phyloP scores from a whole-genome alignment of 306 rosid genomes.

The Elaeagnus macrophylla region DNA sequence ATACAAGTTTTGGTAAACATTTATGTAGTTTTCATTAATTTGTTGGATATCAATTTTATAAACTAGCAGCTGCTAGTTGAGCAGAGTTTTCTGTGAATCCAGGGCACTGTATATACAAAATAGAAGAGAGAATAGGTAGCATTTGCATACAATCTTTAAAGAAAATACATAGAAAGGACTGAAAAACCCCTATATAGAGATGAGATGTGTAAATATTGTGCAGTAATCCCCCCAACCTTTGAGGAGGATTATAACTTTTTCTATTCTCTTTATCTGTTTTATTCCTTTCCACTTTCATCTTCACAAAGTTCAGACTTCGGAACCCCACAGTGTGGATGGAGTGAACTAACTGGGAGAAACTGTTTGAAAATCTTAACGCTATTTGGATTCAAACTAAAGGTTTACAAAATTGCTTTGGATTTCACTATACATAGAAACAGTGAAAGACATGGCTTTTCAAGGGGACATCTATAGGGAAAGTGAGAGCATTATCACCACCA shows the following conservation, averaged over 20 bases:
- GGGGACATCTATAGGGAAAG: conserved; percentile 14
- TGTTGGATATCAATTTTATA: conserved; percentile 42
- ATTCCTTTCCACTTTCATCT: background rate
- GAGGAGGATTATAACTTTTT: background rate
- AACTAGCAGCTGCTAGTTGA: conserved; percentile 39
- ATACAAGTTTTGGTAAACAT: conserved; percentile 26
- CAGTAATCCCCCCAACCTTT: conserved; percentile 10
- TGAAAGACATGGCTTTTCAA: conserved; percentile 9
- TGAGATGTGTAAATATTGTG: conserved; percentile 18
- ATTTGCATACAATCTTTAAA: conserved; percentile 45
- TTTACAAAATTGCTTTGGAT: conserved; percentile 1
- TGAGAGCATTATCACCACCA: conserved; percentile 24
- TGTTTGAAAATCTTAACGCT: background rate
- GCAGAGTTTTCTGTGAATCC: conserved; percentile 31
- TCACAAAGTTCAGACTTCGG: background rate
- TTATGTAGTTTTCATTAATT: conserved; percentile 34
- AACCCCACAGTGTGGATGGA: background rate
- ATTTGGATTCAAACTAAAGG: background rate
- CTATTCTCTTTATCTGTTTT: background rate
- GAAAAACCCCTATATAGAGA: conserved; percentile 22
- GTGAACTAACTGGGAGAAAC: background rate
- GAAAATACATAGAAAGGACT: conserved; percentile 31
- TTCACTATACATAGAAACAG: conserved; percentile 10
- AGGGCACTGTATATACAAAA: conserved; percentile 69
- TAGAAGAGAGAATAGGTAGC: conserved; percentile 52